Conservation (phyloP, 148 eudicot species). For the Salicornia ramosissima region DNA sequence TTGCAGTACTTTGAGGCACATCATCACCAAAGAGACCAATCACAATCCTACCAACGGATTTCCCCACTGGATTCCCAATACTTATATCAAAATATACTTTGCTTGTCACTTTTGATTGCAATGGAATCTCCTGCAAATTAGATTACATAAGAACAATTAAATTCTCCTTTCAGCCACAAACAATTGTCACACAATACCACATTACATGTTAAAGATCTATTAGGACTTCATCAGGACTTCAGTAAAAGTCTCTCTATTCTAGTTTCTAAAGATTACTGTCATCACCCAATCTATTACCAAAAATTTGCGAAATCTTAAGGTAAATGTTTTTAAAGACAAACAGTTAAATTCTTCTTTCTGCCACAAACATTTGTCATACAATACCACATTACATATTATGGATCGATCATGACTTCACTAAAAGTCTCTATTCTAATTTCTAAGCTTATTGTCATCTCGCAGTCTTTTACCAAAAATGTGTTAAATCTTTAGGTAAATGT, state of each 20-base stretch:
- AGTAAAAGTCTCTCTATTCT: background rate
- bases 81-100: conserved; percentile 77
- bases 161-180: background rate
- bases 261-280: background rate
- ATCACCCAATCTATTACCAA: background rate
- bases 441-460: too few relatives aligned
- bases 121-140: conserved; percentile 40
- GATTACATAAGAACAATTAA: background rate
- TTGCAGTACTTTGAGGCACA: conserved; percentile 87
- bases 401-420: too few relatives aligned
- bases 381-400: too few relatives aligned
- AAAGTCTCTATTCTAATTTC: too few relatives aligned
- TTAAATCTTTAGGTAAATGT: too few relatives aligned
- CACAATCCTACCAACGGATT: conserved; percentile 78
- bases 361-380: too few relatives aligned
- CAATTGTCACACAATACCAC: background rate
- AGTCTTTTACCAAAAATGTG: too few relatives aligned
- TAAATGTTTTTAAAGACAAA: too few relatives aligned
- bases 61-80: conserved; percentile 90
- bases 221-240: background rate
- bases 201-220: background rate
- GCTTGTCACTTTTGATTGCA: conserved; percentile 78
- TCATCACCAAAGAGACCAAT: conserved; percentile 92
- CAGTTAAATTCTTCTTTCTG: too few relatives aligned
- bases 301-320: background rate